Percentiles rank a stretch among this genome's conserved stretches.
These are phyloP conservation scores for Salix arbutifolia DNA, from an alignment of 345 rosid genomes.

Conservation along the genomic window DNA sequence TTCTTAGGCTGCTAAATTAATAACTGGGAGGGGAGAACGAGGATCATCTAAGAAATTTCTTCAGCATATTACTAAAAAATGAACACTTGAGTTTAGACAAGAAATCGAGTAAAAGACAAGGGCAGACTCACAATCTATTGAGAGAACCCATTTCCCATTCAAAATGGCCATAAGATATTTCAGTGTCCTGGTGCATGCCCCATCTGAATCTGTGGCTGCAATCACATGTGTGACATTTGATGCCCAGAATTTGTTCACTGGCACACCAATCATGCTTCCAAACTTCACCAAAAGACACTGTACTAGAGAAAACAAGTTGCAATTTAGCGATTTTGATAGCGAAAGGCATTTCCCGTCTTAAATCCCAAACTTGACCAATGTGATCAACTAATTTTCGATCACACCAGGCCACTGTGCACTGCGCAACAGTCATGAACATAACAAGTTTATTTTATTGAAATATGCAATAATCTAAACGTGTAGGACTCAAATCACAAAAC, in stretches of 20 bases:
- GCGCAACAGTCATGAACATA: no score
- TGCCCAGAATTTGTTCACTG: slow-evolving; percentile 65
- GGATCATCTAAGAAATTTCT: no score
- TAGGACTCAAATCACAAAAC: no score
- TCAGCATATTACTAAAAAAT: not conserved
- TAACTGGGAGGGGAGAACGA: no score
- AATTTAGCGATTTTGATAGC: not conserved
- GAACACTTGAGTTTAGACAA: not conserved
- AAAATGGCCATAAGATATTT: slow-evolving; percentile 87
- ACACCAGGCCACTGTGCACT: no score
- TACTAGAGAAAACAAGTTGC: not conserved
- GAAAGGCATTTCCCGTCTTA: not conserved
- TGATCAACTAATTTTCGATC: no score
- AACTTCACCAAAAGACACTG: slow-evolving; percentile 59
- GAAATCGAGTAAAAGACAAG: not conserved
- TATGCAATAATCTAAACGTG: no score
- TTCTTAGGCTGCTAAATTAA: no score
- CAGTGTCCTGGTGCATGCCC: slow-evolving; percentile 75
- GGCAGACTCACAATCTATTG: slow-evolving; percentile 58
- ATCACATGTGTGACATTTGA: slow-evolving; percentile 82
- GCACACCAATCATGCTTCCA: slow-evolving; percentile 48
- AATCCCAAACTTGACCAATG: no score
- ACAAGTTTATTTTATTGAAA: no score
- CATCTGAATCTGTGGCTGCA: slow-evolving; percentile 59
- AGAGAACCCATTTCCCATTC: slow-evolving; percentile 75